Base-by-base conservation (phyloP, 2,329 filamentous ascomycete species). In the Sclerotiophoma versabilis region DNA sequence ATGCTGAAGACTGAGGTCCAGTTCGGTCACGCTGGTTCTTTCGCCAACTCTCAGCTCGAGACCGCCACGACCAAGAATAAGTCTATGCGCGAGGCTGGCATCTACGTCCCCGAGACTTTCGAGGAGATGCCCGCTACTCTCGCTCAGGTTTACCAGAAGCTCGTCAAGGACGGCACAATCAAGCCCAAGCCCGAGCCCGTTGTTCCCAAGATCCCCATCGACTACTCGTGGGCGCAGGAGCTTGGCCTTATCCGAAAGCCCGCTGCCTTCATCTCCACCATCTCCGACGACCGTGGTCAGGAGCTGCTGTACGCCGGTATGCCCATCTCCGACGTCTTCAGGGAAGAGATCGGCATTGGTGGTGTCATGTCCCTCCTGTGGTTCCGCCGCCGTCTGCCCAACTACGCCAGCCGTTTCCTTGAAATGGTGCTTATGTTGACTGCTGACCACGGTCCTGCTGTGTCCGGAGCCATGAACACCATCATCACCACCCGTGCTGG, bases 341-440 rank as follows among this genome's bases (percentile, higher is more conserved):
- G 82, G 79, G 95, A 99, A 84, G 93, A 98, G 70, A 98, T 99
- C 71, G 95, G 95, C 70, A 98, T 99, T 70, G 95, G 95, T 77
- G 95, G 95, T 89, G 95, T 99, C 82, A 99, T 99, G 95, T 97
- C 95, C 58, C 87, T 99, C 54, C 85, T 99, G 70, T 99, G 95
- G 95, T 99, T 99, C 92, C 93, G 95, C 75, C 93, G 95, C 80
- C 91, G 95, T 75, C 90, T 99, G 60, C 95, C 95, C 62, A 83
- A 89, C 75, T 98, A 97, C 77, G 95, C 95, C 74, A 96, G 92
- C 85, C 96, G 96, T 83, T 99, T 99, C 86, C 83, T 99, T 69
- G 95, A 99, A 85, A 99, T 99, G 95, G 95, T 99, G 65, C 93
- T 99, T 78, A 99, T 99, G 95, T 87, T 99, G 75, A 99, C 95